These are phyloP conservation scores for Escovopsis sp. DNA, from an alignment of 2,329 filamentous ascomycete genomes.

Conservation along the genomic window DNA sequence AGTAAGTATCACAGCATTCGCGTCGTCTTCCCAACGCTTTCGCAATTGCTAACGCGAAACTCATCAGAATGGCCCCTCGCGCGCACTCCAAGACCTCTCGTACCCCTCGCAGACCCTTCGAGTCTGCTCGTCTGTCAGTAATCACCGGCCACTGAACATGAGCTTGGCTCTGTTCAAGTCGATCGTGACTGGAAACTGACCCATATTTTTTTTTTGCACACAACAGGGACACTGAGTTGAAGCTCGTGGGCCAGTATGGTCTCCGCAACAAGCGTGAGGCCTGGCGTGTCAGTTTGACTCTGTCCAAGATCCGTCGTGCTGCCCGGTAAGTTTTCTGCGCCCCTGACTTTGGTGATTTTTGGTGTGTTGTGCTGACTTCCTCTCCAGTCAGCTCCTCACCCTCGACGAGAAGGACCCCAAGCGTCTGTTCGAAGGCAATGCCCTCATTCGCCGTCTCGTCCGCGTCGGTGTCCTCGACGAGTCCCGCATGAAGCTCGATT, in stretches of 20 bases:
- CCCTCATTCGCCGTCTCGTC: slow-evolving; percentile 98
- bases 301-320: slow-evolving; percentile 99
- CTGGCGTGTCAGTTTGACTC: slow-evolving; percentile 97
- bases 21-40: neutral
- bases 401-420: slow-evolving; percentile 99
- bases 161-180: slow-evolving; percentile 98
- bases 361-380: neutral
- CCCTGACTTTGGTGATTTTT: too few species aligned
- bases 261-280: slow-evolving; percentile 99
- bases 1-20: slow-evolving; percentile 18
- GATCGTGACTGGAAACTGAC: slow-evolving; percentile 64
- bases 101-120: slow-evolving; percentile 95
- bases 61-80: slow-evolving; percentile 27
- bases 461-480: slow-evolving; percentile 99
- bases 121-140: slow-evolving; percentile 99
- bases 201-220: slow-evolving; percentile 25
- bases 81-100: slow-evolving; percentile 99
- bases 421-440: slow-evolving; percentile 99
- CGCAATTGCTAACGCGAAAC: neutral
- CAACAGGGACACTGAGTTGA: slow-evolving; percentile 91
- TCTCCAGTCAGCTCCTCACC: slow-evolving; percentile 85
- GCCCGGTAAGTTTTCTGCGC: slow-evolving; percentile 55
- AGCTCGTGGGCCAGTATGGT: slow-evolving; percentile 99
- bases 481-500: slow-evolving; percentile 99
- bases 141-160: slow-evolving; percentile 89